Evolutionary conservation across 495 filamentous ascomycete species (phyloP).

Genomic region (Geoglossum glabrum): DNA sequence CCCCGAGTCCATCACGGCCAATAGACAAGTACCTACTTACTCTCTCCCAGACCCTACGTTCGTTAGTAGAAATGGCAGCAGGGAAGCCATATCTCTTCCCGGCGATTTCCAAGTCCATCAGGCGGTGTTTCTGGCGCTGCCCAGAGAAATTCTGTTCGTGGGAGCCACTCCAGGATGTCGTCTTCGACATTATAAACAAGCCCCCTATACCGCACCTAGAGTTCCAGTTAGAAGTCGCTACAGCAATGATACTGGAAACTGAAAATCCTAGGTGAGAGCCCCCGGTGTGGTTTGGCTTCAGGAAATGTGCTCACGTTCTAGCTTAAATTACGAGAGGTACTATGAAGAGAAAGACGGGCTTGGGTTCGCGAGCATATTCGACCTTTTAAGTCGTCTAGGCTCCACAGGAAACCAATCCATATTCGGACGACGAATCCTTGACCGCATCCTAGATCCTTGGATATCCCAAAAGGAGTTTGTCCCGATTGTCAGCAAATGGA

Average conservation of each 20-base stretch:
- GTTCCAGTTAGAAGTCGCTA: conserved; percentile 13
- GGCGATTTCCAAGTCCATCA: conserved; percentile 11
- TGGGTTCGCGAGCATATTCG: conserved; percentile 23
- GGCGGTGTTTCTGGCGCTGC: conserved; percentile 7
- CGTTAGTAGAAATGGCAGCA: conserved; percentile 11
- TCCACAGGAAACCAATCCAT: conserved; percentile 6
- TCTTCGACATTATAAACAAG: conserved; percentile 13
- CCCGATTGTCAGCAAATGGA: conserved; percentile 25
- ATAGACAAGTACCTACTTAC: not conserved
- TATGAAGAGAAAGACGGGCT: conserved; percentile 19
- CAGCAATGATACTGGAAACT: conserved; percentile 11
- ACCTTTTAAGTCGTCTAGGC: conserved; percentile 21
- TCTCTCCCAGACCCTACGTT: conserved; percentile 3
- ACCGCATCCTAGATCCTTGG: conserved; percentile 21
- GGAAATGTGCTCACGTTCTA: not conserved
- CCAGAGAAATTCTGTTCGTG: conserved; percentile 10
- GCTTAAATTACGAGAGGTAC: conserved; percentile 18
- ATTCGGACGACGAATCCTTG: conserved; percentile 11
- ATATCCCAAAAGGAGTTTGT: conserved; percentile 17
- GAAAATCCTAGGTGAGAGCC: not conserved
- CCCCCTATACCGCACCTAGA: conserved; percentile 17
- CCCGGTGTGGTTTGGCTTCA: not conserved
- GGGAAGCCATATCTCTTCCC: conserved; percentile 15
- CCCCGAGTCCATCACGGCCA: no score
- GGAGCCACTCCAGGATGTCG: conserved; percentile 7